Conservation (phyloP, 768 basidiomycete genomes). For the Pleurotus tuoliensis region DNA sequence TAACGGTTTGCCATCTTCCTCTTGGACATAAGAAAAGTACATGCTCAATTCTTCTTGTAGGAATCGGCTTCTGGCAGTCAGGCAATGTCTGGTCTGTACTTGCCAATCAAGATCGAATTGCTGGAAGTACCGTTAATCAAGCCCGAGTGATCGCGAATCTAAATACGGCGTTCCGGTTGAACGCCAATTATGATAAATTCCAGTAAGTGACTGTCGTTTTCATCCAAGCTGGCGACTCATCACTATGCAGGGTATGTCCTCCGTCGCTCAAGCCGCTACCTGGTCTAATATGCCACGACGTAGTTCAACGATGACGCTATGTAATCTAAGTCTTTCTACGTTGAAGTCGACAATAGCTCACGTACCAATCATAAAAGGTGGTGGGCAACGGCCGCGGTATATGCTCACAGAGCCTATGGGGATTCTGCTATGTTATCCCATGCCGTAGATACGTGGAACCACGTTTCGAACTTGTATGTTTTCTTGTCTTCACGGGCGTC, state of each 20-base stretch:
- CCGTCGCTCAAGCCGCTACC: neutral
- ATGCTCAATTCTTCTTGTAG: slow-evolving; percentile 18
- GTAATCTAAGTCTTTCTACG: slow-evolving; percentile 16
- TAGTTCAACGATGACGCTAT: slow-evolving; percentile 48
- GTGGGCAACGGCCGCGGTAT: slow-evolving; percentile 52
- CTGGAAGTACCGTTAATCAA: slow-evolving; percentile 33
- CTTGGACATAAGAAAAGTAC: too few species aligned
- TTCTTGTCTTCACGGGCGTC: neutral
- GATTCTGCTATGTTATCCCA: slow-evolving; percentile 37
- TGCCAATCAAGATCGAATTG: slow-evolving; percentile 42
- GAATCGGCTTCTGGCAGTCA: slow-evolving; percentile 50
- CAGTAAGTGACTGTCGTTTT: slow-evolving; percentile 24
- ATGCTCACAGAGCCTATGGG: slow-evolving; percentile 45
- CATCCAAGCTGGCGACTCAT: slow-evolving; percentile 12
- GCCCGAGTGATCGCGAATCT: slow-evolving; percentile 34
- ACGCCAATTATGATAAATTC: slow-evolving; percentile 39
- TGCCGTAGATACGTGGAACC: slow-evolving; percentile 45
- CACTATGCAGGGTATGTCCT: neutral
- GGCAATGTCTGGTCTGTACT: slow-evolving; percentile 49
- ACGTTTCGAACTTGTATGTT: slow-evolving; percentile 42
- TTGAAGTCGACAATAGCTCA: neutral
- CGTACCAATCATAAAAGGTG: slow-evolving; percentile 25
- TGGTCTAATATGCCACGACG: neutral
- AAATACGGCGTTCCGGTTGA: slow-evolving; percentile 35
- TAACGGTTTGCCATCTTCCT: slow-evolving; percentile 28